Conservation (phyloP, 2,329 filamentous ascomycete genomes). For the Chlorencoelia australis region DNA sequence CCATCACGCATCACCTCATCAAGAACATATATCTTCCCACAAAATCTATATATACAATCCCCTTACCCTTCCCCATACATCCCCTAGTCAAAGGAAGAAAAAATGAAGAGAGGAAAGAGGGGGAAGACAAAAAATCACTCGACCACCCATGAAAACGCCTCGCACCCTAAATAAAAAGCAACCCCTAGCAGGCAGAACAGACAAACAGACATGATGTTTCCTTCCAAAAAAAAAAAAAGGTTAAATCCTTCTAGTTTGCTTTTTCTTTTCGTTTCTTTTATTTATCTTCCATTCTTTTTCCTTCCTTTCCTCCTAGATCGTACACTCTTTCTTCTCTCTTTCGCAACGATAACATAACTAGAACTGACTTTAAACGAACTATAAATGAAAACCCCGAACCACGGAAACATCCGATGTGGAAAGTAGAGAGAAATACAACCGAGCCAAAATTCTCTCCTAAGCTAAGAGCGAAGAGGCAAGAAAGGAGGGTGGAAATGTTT, state of each 20-base stretch:
- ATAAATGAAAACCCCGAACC: constrained; percentile 2
- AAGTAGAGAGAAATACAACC: not conserved
- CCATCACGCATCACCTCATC: too few species aligned
- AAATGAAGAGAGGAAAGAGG: not conserved
- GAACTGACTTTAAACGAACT: too few species aligned
- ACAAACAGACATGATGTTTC: not conserved
- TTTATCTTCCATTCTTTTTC: not conserved
- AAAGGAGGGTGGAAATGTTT: not conserved
- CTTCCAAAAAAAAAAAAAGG: not conserved
- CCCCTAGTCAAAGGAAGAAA: not conserved
- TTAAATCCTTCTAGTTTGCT: not conserved
- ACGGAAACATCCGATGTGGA: not conserved
- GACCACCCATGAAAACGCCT: not conserved
- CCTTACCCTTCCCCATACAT: constrained; percentile 1
- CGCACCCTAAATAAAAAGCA: not conserved
- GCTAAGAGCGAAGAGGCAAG: not conserved
- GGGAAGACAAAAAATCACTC: not conserved
- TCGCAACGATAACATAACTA: too few species aligned
- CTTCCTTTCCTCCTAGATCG: constrained; percentile 1
- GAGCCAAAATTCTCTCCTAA: constrained; percentile 2
- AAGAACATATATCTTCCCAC: too few species aligned
- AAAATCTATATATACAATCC: too few species aligned
- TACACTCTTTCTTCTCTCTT: too few species aligned
- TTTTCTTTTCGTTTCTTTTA: constrained; percentile 1
- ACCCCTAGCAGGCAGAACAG: not conserved